phyloP scores from a whole-genome alignment of 768 basidiomycete species.

The Kwoniella sp. region DNA sequence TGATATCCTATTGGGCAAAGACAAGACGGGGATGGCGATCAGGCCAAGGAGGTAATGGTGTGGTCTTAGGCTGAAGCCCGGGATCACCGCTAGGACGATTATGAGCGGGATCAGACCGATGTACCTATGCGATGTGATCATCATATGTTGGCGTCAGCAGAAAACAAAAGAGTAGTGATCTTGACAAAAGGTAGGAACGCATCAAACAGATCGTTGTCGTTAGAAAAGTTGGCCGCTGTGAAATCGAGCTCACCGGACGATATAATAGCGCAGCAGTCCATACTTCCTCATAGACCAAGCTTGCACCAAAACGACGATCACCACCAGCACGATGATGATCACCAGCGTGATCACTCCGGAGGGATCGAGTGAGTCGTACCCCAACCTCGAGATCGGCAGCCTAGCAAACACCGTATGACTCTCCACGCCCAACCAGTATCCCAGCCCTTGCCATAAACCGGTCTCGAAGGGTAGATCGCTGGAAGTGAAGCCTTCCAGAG shows the following conservation, averaged over 20 bases:
- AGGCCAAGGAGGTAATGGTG: constrained; percentile 47
- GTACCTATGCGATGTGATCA: constrained; percentile 26
- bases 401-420: constrained; percentile 39
- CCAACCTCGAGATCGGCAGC: constrained; percentile 40
- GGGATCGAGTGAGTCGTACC: constrained; percentile 34
- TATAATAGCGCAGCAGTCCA: constrained; percentile 38
- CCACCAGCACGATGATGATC: constrained; percentile 31
- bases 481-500: constrained; percentile 27
- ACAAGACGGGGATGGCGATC: constrained; percentile 39
- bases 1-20: constrained; percentile 40
- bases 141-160: too few relatives aligned
- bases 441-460: constrained; percentile 45
- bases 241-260: constrained; percentile 42
- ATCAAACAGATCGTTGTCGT: too few relatives aligned
- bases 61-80: constrained; percentile 36
- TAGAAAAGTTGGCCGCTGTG: background rate
- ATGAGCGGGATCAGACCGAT: constrained; percentile 36
- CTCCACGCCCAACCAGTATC: constrained; percentile 49
- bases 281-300: constrained; percentile 35
- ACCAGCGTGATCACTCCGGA: constrained; percentile 32
- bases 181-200: too few relatives aligned
- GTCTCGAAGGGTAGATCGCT: constrained; percentile 37
- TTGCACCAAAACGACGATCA: constrained; percentile 36
- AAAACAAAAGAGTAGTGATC: too few relatives aligned
- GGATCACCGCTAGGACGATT: constrained; percentile 39